phyloP scores from a whole-genome alignment of 2,329 filamentous ascomycete species.

The Thielaviopsis musarum region DNA sequence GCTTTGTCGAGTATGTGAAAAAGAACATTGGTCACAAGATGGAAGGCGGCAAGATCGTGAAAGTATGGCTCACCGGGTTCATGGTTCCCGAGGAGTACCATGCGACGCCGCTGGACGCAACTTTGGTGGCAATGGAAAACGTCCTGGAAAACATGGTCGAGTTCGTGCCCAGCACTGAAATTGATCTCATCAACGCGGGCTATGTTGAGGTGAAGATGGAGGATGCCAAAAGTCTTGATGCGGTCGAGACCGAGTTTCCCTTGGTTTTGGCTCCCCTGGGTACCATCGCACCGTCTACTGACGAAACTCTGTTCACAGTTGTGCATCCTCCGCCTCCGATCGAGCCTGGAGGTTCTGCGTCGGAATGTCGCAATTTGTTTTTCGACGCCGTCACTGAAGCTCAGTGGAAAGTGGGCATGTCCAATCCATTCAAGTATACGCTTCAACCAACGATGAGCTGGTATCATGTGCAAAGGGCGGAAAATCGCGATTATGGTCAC shows the following conservation, averaged over 20 bases:
- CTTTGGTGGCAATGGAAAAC: constrained; percentile 22
- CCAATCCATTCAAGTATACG: neutral
- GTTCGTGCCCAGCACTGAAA: constrained; percentile 21
- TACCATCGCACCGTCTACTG: neutral
- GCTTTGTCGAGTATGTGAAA: constrained; percentile 24
- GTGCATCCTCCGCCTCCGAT: constrained; percentile 21
- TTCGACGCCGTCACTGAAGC: constrained; percentile 1
- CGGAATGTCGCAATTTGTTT: constrained; percentile 1
- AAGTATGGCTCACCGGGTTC: constrained; percentile 30
- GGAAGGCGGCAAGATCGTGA: constrained; percentile 19
- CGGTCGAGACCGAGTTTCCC: neutral
- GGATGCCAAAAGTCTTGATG: neutral
- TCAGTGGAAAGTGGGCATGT: neutral
- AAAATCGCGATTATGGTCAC: neutral
- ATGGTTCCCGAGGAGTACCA: constrained; percentile 11
- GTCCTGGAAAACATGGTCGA: constrained; percentile 19
- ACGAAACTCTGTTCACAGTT: neutral
- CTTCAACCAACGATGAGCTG: neutral
- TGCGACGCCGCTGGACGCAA: constrained; percentile 25
- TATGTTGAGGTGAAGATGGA: constrained; percentile 16
- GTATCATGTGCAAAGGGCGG: neutral
- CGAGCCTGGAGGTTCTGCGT: neutral
- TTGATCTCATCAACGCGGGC: constrained; percentile 17
- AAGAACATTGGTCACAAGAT: constrained; percentile 19
- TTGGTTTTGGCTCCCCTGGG: constrained; percentile 25